Evolutionary conservation across 768 basidiomycete species (phyloP).

Genomic region (Phaeotremella fagi): DNA sequence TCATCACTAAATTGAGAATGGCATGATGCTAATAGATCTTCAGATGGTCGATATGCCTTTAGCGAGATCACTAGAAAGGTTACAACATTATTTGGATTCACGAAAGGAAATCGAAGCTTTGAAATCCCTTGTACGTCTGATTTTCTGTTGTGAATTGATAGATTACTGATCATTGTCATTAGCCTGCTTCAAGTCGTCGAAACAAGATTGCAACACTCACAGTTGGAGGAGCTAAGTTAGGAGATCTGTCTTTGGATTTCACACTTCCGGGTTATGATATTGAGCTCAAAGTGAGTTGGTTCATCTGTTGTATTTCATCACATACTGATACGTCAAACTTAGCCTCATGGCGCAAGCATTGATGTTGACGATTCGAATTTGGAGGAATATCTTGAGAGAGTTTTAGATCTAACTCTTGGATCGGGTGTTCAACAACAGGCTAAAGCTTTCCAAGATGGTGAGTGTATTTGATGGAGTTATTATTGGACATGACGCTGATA

Average conservation of each 20-base stretch:
- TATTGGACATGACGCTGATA: neutral
- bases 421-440: conserved; percentile 73
- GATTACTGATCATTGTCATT: neutral
- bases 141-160: neutral
- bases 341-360: conserved; percentile 76
- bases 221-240: conserved; percentile 58
- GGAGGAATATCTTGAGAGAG: conserved; percentile 78
- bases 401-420: conserved; percentile 82
- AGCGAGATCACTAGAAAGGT: conserved; percentile 75
- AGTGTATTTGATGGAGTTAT: too few relatives aligned
- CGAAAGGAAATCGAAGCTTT: conserved; percentile 55
- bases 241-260: conserved; percentile 90
- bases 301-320: conserved; percentile 9
- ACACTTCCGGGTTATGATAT: conserved; percentile 94
- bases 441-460: conserved; percentile 78
- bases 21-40: neutral
- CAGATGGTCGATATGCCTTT: conserved; percentile 80
- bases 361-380: conserved; percentile 82
- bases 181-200: conserved; percentile 25
- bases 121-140: conserved; percentile 36
- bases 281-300: conserved; percentile 66
- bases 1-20: conserved; percentile 6
- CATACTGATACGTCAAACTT: neutral
- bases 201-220: conserved; percentile 35
- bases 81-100: conserved; percentile 56